These are phyloP conservation scores for Phialophora verrucosa DNA, from an alignment of 2,329 filamentous ascomycete species.

Conservation along the genomic window DNA sequence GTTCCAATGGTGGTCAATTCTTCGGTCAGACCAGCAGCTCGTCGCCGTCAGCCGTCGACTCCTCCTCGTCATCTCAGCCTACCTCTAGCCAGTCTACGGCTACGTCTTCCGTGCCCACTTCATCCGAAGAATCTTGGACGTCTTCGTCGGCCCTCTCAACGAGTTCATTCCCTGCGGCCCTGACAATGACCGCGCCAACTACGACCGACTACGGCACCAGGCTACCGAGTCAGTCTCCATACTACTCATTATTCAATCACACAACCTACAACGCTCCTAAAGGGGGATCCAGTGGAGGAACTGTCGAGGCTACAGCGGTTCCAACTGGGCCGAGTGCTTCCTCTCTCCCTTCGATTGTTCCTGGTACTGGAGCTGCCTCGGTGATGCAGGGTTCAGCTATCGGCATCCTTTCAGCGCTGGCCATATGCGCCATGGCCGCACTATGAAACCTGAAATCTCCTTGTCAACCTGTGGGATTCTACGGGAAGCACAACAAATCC, in stretches of 20 bases:
- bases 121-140: slow-evolving; percentile 31
- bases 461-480: slow-evolving; percentile 1
- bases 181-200: slow-evolving; percentile 9
- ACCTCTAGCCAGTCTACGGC: slow-evolving; percentile 40
- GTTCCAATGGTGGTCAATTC: slow-evolving; percentile 22
- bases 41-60: slow-evolving; percentile 33
- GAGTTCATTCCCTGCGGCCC: slow-evolving; percentile 22
- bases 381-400: slow-evolving; percentile 9
- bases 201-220: slow-evolving; percentile 11
- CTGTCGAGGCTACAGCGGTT: slow-evolving; percentile 23
- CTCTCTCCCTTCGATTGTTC: slow-evolving; percentile 16
- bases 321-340: slow-evolving; percentile 26
- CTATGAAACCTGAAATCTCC: slow-evolving; percentile 9
- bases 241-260: slow-evolving; percentile 32
- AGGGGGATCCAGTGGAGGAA: slow-evolving; percentile 3
- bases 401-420: slow-evolving; percentile 23
- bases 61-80: slow-evolving; percentile 26
- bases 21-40: slow-evolving; percentile 15
- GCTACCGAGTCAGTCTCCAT: slow-evolving; percentile 24
- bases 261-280: slow-evolving; percentile 17
- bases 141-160: slow-evolving; percentile 29
- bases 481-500: slow-evolving; percentile 5
- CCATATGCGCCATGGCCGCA: slow-evolving; percentile 18
- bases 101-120: slow-evolving; percentile 35
- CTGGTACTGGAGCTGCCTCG: slow-evolving; percentile 26